These are phyloP conservation scores for Trypanosoma platydactyli DNA, from an alignment of 208 protist genomes.

Conservation along the genomic window DNA sequence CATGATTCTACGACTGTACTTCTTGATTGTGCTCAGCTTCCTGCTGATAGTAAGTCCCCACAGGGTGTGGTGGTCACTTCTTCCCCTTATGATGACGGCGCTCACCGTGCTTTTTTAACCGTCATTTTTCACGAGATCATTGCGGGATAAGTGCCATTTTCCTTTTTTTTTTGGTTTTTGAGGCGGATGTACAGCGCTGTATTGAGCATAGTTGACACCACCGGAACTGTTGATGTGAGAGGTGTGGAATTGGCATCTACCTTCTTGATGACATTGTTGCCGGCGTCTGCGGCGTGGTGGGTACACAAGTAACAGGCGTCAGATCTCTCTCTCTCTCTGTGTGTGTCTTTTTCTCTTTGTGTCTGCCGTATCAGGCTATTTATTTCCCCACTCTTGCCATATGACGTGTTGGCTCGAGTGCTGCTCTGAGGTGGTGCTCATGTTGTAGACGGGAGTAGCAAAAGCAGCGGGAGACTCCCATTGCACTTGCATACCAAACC, in stretches of 20 bases:
- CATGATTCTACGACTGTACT: constrained; percentile 73
- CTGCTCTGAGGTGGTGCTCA: neutral
- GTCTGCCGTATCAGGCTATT: neutral
- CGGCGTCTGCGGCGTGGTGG: constrained; percentile 72
- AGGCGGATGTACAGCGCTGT: no score
- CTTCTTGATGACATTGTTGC: constrained; percentile 79
- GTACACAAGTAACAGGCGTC: constrained; percentile 58
- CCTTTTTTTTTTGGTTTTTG: no score
- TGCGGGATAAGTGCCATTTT: no score
- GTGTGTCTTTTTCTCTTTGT: neutral
- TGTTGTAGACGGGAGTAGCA: neutral
- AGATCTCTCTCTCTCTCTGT: neutral
- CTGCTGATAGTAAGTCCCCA: constrained; percentile 84
- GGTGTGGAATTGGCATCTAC: no score
- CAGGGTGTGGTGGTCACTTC: constrained; percentile 77
- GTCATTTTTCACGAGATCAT: no score
- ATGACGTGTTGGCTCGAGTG: no score
- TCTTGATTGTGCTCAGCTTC: constrained; percentile 70
- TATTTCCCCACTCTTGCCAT: neutral
- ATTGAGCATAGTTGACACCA: no score
- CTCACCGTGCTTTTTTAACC: no score
- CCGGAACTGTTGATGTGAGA: no score
- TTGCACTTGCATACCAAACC: no score
- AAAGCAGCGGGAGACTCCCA: no score
- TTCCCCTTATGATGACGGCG: constrained; percentile 81